Conservation (phyloP, 345 rosid genomes). For the Gossypium turneri region DNA sequence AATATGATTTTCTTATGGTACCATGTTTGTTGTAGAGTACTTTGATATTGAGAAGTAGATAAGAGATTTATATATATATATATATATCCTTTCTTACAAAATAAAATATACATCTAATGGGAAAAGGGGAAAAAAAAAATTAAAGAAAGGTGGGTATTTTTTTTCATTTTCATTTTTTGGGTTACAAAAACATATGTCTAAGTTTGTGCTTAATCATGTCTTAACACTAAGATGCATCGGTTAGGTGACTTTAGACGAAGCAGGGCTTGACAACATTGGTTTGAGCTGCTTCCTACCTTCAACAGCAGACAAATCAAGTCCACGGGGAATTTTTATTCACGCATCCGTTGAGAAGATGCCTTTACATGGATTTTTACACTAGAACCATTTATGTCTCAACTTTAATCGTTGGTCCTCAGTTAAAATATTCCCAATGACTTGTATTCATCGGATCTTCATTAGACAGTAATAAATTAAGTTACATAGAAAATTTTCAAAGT, state of each 20-base stretch:
- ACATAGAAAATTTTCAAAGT: background rate
- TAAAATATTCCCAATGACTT: background rate
- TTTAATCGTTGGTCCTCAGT: background rate
- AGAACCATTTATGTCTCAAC: background rate
- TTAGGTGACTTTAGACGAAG: background rate
- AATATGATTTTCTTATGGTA: background rate
- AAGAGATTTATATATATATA: background rate
- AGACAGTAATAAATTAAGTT: background rate
- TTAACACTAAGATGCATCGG: background rate
- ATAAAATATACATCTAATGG: background rate
- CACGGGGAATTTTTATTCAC: background rate
- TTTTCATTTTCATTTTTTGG: background rate
- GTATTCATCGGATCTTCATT: background rate
- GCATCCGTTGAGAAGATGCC: background rate
- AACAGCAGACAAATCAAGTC: background rate
- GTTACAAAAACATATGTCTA: background rate
- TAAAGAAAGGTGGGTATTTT: background rate
- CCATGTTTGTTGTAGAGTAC: background rate
- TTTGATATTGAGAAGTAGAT: background rate
- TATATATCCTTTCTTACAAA: too few species aligned
- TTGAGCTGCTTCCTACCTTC: background rate
- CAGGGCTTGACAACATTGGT: background rate
- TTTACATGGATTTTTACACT: background rate
- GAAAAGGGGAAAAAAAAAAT: background rate
- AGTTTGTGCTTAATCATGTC: background rate